Percentiles rank a stretch among this genome's conserved stretches.
phyloP scores from a whole-genome alignment of 805 yeast species.

The Cyberlindnera xylosilytica region DNA sequence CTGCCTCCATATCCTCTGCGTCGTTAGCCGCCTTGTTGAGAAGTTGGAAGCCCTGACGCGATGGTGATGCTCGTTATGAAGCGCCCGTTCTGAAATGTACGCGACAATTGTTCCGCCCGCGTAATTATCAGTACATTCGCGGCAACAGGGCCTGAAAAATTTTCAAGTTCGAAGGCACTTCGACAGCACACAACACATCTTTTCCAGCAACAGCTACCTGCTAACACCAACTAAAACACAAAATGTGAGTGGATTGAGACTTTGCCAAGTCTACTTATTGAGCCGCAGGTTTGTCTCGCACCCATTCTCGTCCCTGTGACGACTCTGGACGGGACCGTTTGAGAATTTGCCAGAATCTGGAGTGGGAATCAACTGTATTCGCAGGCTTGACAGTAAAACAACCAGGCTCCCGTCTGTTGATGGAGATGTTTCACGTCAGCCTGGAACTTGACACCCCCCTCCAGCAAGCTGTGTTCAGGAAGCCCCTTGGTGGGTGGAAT shows the following conservation, averaged over 20 bases:
- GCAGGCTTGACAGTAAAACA: constrained; percentile 12
- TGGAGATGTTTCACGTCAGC: constrained; percentile 16
- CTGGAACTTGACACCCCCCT: constrained; percentile 30
- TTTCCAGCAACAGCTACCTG: background rate
- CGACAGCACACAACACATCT: background rate
- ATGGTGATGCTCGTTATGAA: background rate
- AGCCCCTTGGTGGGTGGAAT: background rate
- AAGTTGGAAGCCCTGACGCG: background rate
- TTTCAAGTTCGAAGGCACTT: constrained; percentile 2
- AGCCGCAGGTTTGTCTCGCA: constrained; percentile 20
- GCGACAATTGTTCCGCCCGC: background rate
- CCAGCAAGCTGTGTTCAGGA: constrained; percentile 14
- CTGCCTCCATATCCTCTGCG: background rate
- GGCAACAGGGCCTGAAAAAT: constrained; percentile 6
- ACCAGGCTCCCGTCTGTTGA: constrained; percentile 21
- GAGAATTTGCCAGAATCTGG: constrained; percentile 27
- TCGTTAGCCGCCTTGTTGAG: background rate
- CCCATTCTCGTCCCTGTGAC: constrained; percentile 1
- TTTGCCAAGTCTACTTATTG: constrained; percentile 10
- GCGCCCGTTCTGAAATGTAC: constrained; percentile 1
- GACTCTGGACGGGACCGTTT: constrained; percentile 6
- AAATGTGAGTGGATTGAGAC: background rate
- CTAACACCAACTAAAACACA: background rate
- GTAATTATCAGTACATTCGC: constrained; percentile 3
- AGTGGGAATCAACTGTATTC: constrained; percentile 31